Conservation (phyloP, 257 asterid genomes). For the Anisodus acutangulus region DNA sequence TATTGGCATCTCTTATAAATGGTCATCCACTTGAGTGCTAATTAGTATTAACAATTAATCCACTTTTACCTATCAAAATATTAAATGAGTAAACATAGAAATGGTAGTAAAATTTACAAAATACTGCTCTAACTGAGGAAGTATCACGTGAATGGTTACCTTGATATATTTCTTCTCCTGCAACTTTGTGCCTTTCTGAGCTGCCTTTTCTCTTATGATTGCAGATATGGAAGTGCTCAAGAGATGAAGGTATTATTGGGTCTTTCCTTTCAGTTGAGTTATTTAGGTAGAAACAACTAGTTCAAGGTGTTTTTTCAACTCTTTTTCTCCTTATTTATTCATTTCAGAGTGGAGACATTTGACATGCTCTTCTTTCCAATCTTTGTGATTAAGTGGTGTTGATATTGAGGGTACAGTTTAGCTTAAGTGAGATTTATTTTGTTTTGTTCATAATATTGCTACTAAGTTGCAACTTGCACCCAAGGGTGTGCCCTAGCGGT, state of each 20-base stretch:
- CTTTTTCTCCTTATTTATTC: neutral
- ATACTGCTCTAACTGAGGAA: neutral
- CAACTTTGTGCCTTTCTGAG: conserved; percentile 40
- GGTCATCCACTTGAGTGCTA: neutral
- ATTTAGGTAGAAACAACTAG: conserved; percentile 8
- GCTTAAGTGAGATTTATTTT: neutral
- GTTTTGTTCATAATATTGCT: neutral
- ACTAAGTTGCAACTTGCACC: neutral
- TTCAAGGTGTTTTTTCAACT: neutral
- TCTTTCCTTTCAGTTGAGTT: conserved; percentile 25
- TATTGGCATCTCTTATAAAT: neutral
- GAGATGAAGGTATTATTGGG: conserved; percentile 71
- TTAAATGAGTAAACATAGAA: neutral
- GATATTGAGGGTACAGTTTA: conserved; percentile 18
- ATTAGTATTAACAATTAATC: neutral
- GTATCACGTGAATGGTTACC: neutral
- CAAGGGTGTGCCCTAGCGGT: neutral
- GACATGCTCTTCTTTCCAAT: neutral
- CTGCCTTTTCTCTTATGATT: conserved; percentile 37
- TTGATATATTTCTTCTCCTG: neutral
- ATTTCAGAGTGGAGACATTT: neutral
- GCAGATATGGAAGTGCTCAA: conserved; percentile 98
- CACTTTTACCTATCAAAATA: neutral
- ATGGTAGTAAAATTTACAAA: neutral
- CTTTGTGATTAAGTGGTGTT: neutral